A percentile compares a stretch with the other conserved stretches of the same genome.
These are phyloP conservation scores for Candida andamanensis DNA, from an alignment of 805 yeast genomes.

Conservation along the genomic window DNA sequence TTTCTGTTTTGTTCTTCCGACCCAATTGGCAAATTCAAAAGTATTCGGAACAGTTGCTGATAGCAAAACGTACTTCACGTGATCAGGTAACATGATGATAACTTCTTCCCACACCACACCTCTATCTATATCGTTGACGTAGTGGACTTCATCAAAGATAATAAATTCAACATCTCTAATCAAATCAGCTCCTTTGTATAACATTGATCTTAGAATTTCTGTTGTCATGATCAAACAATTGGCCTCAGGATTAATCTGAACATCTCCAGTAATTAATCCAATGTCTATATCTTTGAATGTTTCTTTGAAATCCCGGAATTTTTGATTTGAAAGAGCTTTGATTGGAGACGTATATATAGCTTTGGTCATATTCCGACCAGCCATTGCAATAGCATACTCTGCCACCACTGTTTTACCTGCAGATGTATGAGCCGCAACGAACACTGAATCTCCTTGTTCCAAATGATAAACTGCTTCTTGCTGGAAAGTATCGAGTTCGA, in stretches of 20 bases:
- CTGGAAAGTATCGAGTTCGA: constrained; percentile 90
- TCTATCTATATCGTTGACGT: constrained; percentile 92
- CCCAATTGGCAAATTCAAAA: constrained; percentile 96
- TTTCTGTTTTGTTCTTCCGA: constrained; percentile 93
- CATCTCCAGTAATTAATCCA: constrained; percentile 96
- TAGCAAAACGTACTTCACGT: constrained; percentile 81
- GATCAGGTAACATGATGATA: constrained; percentile 95
- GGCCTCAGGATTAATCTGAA: constrained; percentile 94
- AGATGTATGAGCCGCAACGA: constrained; percentile 97
- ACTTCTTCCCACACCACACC: constrained; percentile 99
- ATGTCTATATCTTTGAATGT: constrained; percentile 79
- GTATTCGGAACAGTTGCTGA: constrained; percentile 99
- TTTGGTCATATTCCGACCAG: constrained; percentile 91
- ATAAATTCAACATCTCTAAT: constrained; percentile 97
- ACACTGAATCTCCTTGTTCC: constrained; percentile 97
- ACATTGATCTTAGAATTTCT: constrained; percentile 90
- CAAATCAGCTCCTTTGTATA: constrained; percentile 92
- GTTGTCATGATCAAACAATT: constrained; percentile 97
- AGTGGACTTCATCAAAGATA: constrained; percentile 96
- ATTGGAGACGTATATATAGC: constrained; percentile 96
- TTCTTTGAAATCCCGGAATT: constrained; percentile 80
- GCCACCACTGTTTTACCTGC: constrained; percentile 99
- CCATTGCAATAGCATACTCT: constrained; percentile 97
- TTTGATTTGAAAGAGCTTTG: constrained; percentile 85
- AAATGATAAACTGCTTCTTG: constrained; percentile 94